Percentiles rank a stretch among this genome's conserved stretches.
These are phyloP conservation scores for Hibiscus syriacus DNA, from an alignment of 345 rosid genomes.

Conservation along the genomic window DNA sequence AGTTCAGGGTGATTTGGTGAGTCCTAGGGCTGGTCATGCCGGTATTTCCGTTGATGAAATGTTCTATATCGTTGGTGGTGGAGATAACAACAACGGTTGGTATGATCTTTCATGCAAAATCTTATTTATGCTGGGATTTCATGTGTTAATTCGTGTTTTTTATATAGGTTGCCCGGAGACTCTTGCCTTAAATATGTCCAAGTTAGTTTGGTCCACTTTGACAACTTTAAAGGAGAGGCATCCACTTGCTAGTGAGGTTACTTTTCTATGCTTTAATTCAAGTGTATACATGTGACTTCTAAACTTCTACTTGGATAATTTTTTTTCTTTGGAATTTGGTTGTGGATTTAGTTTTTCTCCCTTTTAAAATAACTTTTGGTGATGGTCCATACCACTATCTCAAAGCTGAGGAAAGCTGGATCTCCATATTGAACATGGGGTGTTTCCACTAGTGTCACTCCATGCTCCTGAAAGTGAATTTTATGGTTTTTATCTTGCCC, in stretches of 20 bases:
- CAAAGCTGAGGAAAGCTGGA: background rate
- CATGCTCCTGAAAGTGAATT: background rate
- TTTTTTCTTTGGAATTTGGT: background rate
- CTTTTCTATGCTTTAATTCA: constrained; percentile 3
- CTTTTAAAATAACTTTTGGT: background rate
- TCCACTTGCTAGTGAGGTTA: constrained; percentile 97
- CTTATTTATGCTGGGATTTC: constrained; percentile 5
- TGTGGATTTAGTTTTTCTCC: background rate
- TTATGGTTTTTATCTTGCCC: background rate
- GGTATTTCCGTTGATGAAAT: constrained; percentile 65
- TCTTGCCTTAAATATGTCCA: constrained; percentile 74
- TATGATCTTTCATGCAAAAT: constrained; percentile 3
- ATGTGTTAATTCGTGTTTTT: background rate
- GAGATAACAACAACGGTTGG: constrained; percentile 86
- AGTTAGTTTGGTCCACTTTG: constrained; percentile 72
- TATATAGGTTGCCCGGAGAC: constrained; percentile 77
- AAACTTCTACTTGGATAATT: background rate
- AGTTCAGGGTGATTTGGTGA: constrained; percentile 36
- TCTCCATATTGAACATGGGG: background rate
- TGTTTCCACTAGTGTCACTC: background rate
- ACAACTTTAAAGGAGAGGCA: constrained; percentile 67
- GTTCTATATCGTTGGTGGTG: constrained; percentile 96
- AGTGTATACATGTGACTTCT: background rate
- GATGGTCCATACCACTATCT: constrained; percentile 1
- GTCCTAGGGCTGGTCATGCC: constrained; percentile 93